These are phyloP conservation scores for Apophysomyces elegans DNA, from an alignment of 371 early-diverging fungal genomes.

Conservation along the genomic window DNA sequence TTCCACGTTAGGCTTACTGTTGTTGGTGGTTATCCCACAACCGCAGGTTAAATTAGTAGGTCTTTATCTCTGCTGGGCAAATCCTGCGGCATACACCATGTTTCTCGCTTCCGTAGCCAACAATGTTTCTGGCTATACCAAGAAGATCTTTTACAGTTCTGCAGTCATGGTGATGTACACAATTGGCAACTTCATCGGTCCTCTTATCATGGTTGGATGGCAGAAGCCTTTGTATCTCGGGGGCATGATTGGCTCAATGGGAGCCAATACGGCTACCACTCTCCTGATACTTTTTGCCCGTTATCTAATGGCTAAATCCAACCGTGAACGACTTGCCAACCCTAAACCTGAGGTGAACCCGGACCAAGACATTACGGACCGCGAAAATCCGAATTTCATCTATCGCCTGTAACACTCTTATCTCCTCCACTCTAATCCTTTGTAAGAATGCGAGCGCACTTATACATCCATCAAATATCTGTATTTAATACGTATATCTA, in stretches of 20 bases:
- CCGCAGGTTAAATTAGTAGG: constrained; percentile 36
- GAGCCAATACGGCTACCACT: constrained; percentile 19
- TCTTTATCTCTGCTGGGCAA: constrained; percentile 39
- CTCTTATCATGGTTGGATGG: constrained; percentile 31
- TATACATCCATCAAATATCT: no score
- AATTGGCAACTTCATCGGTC: constrained; percentile 31
- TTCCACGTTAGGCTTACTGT: constrained; percentile 38
- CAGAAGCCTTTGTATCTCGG: constrained; percentile 38
- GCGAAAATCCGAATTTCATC: constrained; percentile 28
- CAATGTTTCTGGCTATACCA: constrained; percentile 40
- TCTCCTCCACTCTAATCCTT: not conserved
- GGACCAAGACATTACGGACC: constrained; percentile 22
- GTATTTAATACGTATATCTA: no score
- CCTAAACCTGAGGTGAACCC: not conserved
- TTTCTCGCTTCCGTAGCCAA: constrained; percentile 31
- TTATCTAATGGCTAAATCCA: constrained; percentile 21
- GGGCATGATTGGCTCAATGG: constrained; percentile 37
- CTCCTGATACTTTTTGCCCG: constrained; percentile 22
- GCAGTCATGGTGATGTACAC: constrained; percentile 32
- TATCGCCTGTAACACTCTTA: constrained; percentile 21
- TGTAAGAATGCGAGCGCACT: not conserved
- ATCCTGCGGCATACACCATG: constrained; percentile 26
- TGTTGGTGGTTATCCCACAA: constrained; percentile 42
- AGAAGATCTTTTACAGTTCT: constrained; percentile 34
- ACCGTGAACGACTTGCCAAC: constrained; percentile 13